A percentile compares a stretch with the other conserved stretches of the same genome.
These are phyloP conservation scores for Pythium pyrilobum DNA, from an alignment of 352 stramenopile species.

Conservation along the genomic window DNA sequence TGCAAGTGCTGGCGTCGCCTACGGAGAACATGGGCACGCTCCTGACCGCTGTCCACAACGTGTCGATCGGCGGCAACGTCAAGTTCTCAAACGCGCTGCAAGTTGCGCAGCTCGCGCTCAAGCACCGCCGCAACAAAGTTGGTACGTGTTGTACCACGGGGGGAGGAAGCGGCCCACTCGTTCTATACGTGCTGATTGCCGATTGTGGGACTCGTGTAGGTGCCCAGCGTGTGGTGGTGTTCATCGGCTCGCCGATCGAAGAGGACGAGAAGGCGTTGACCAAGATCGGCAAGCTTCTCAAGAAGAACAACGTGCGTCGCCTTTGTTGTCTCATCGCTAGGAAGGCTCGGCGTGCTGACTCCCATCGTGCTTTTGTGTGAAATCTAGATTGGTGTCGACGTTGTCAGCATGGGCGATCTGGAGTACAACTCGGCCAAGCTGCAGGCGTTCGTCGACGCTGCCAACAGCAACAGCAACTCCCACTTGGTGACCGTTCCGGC, in stretches of 20 bases:
- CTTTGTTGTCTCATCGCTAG: neutral
- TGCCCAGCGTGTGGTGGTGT: constrained; percentile 92
- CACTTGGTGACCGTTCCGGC: constrained; percentile 96
- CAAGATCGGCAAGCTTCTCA: constrained; percentile 97
- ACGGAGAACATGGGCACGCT: constrained; percentile 98
- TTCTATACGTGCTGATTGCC: no score
- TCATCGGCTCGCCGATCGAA: constrained; percentile 93
- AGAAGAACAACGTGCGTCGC: constrained; percentile 96
- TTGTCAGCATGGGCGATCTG: constrained; percentile 96
- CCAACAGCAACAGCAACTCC: constrained; percentile 93
- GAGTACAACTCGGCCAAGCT: constrained; percentile 88
- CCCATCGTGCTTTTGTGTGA: neutral
- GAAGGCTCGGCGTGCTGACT: neutral
- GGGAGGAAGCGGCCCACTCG: no score
- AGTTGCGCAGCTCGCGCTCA: constrained; percentile 96
- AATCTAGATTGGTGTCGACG: constrained; percentile 93
- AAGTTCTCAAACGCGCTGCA: constrained; percentile 96
- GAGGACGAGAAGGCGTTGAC: constrained; percentile 88
- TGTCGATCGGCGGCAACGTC: constrained; percentile 83
- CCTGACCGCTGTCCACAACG: constrained; percentile 90
- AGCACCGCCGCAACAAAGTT: constrained; percentile 99
- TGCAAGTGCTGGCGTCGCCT: constrained; percentile 93
- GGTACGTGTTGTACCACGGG: constrained; percentile 46
- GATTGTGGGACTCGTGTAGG: constrained; percentile 22
- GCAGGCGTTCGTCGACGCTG: constrained; percentile 88